A percentile compares a stretch with the other conserved stretches of the same genome.
Conservation (phyloP, 2,329 filamentous ascomycete species). For the Pochonia chlamydosporia region DNA sequence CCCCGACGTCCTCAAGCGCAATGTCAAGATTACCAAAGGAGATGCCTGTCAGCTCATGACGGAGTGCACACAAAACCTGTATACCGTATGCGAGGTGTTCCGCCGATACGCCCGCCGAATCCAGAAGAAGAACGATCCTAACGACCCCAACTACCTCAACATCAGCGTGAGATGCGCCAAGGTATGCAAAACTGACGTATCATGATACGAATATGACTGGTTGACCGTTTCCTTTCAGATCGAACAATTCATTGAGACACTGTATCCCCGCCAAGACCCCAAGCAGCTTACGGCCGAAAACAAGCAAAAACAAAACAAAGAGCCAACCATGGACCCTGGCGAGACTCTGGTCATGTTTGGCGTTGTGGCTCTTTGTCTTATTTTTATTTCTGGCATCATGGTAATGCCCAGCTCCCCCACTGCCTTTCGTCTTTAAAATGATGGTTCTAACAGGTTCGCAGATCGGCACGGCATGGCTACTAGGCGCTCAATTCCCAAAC, state of each 20-base stretch:
- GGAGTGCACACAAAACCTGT: constrained; percentile 86
- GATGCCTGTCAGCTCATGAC: constrained; percentile 88
- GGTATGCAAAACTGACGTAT: constrained; percentile 38
- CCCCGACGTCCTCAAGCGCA: constrained; percentile 73
- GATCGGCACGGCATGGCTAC: constrained; percentile 71
- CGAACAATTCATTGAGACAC: constrained; percentile 89
- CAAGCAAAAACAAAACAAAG: constrained; percentile 30
- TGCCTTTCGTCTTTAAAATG: not conserved
- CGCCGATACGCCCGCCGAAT: constrained; percentile 72
- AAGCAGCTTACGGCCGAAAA: constrained; percentile 45
- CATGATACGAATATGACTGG: not conserved
- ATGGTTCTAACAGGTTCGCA: constrained; percentile 29
- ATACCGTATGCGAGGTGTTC: constrained; percentile 76
- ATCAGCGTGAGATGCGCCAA: constrained; percentile 88
- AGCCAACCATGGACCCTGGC: constrained; percentile 45
- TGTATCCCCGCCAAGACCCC: constrained; percentile 81
- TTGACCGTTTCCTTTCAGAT: no score
- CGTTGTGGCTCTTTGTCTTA: constrained; percentile 62
- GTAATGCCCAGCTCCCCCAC: constrained; percentile 39
- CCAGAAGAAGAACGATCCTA: constrained; percentile 87
- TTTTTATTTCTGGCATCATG: constrained; percentile 71
- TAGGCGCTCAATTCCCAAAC: constrained; percentile 75
- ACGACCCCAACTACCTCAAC: constrained; percentile 84
- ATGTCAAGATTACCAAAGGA: constrained; percentile 96
- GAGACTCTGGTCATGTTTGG: constrained; percentile 61